Evolutionary conservation across 306 rosid species (phyloP), one percentile per base, ranked within the genome.

Genomic region (Arachis stenosperma): DNA sequence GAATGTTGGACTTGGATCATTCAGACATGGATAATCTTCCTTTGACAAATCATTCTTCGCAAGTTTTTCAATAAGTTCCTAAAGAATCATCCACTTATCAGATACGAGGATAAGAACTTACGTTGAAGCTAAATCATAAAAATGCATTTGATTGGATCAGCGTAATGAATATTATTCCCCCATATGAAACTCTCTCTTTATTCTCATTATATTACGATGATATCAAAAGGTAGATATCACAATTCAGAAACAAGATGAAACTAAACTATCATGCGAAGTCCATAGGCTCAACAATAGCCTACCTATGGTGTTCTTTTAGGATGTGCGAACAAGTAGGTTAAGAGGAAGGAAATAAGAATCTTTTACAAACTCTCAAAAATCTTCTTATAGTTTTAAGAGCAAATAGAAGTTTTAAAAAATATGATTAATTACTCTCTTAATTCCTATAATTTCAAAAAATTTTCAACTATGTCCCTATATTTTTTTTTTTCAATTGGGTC

Each of bases 21-120:
- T 94, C 75, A 94, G 80, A 75, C 99, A 94, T 2, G 97, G 99
- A 77, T 89, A 94, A 55, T 94, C 99, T 73, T 89, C 95, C 83
- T 87, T 91, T 70, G 99, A 82, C 69, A 94, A 68, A 70, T 89
- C 96, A 55, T 86, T 84, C 77, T 82, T 94, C 80, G 86, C 40
- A 58, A 94, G 90, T 69, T 88, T 91, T 85, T 91, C 99, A 74
- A 94, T 27, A 53, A 94, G 95, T 71, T 91, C 99, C 99, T 94
- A 87, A 65, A 81, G 65, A 39, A 64, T 53, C 75, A 75, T 63
- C 61, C 73, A 75, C 36, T 43, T 68, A 61, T 73, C 75, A 74
- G 29, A 51, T 9, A 59, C 10, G 50, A 61, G 47, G 61, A 22
- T 65, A 55, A 73, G 50, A 48, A 51, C 70, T 13, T 47, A 54